Conservation (phyloP, 1,284 basidiomycete genomes). For the Papiliotrema nemorosa region DNA sequence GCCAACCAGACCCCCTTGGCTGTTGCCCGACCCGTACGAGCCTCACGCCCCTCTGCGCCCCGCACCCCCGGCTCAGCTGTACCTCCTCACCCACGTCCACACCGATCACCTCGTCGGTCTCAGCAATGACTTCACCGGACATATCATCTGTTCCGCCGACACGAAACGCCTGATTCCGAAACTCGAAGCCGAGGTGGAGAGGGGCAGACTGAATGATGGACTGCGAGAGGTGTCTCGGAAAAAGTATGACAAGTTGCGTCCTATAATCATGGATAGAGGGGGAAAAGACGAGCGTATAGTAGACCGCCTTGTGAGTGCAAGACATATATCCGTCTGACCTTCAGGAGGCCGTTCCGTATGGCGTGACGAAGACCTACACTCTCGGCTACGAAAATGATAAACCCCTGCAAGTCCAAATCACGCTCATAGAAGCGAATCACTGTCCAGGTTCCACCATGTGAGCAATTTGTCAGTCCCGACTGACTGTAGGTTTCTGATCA, state of each 20-base stretch:
- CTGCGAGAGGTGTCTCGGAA: slow-evolving; percentile 57
- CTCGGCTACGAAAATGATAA: slow-evolving; percentile 55
- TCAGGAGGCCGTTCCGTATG: slow-evolving; percentile 33
- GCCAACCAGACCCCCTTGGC: slow-evolving; percentile 11
- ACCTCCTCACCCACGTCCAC: slow-evolving; percentile 78
- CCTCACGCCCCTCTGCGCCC: slow-evolving; percentile 8
- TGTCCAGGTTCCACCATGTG: slow-evolving; percentile 91
- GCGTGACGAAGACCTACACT: slow-evolving; percentile 59
- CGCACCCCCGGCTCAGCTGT: slow-evolving; percentile 57
- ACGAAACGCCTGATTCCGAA: slow-evolving; percentile 76
- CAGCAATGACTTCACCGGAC: slow-evolving; percentile 36
- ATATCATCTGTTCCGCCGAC: slow-evolving; percentile 70
- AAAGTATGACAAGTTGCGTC: slow-evolving; percentile 66
- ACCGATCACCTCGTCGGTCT: slow-evolving; percentile 61
- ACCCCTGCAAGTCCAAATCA: slow-evolving; percentile 61
- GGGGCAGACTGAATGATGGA: slow-evolving; percentile 56
- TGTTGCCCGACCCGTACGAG: slow-evolving; percentile 10
- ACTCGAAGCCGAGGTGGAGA: slow-evolving; percentile 65
- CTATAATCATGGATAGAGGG: slow-evolving; percentile 39
- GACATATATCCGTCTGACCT: neutral
- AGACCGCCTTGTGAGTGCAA: slow-evolving; percentile 30
- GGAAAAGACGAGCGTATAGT: slow-evolving; percentile 38
- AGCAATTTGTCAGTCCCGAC: slow-evolving; percentile 17
- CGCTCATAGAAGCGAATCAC: slow-evolving; percentile 86
- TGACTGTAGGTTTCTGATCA: slow-evolving; percentile 72